phyloP scores from a whole-genome alignment of 805 yeast species.

The Candida qinlingensis region DNA sequence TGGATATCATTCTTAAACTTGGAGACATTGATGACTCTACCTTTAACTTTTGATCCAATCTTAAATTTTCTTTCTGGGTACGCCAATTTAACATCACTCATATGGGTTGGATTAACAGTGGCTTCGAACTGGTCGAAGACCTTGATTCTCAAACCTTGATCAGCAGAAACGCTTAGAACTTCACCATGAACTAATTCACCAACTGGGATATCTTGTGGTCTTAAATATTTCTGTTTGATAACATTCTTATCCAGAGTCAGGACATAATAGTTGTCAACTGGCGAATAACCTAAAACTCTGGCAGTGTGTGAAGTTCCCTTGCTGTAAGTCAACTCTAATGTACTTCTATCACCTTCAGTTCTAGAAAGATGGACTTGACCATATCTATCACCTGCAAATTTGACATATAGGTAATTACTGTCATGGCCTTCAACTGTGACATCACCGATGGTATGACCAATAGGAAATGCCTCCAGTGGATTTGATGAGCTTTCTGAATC shows the following conservation, averaged over 20 bases:
- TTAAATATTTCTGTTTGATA: slow-evolving; percentile 59
- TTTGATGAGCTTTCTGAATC: slow-evolving; percentile 26
- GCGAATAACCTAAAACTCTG: slow-evolving; percentile 68
- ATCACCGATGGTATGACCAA: slow-evolving; percentile 60
- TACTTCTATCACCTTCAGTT: slow-evolving; percentile 41
- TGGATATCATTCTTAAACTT: slow-evolving; percentile 42
- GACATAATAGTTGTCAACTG: slow-evolving; percentile 58
- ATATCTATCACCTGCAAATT: slow-evolving; percentile 45
- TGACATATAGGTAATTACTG: slow-evolving; percentile 48
- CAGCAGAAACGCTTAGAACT: slow-evolving; percentile 44
- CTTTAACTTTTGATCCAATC: slow-evolving; percentile 75
- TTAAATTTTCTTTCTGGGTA: slow-evolving; percentile 93
- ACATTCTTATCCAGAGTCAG: slow-evolving; percentile 65
- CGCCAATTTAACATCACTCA: slow-evolving; percentile 77
- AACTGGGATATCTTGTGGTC: slow-evolving; percentile 64
- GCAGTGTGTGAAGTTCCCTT: slow-evolving; percentile 68
- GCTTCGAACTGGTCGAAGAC: slow-evolving; percentile 68
- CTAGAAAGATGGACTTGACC: slow-evolving; percentile 83
- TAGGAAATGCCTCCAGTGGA: slow-evolving; percentile 62
- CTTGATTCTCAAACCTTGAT: slow-evolving; percentile 63
- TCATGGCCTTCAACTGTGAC: slow-evolving; percentile 60
- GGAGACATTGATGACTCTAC: slow-evolving; percentile 56
- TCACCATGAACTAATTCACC: slow-evolving; percentile 64
- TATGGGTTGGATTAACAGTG: slow-evolving; percentile 64
- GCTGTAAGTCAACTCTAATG: slow-evolving; percentile 41